Conservation (phyloP, 2,329 filamentous ascomycete species). For the Bisporella sp. region DNA sequence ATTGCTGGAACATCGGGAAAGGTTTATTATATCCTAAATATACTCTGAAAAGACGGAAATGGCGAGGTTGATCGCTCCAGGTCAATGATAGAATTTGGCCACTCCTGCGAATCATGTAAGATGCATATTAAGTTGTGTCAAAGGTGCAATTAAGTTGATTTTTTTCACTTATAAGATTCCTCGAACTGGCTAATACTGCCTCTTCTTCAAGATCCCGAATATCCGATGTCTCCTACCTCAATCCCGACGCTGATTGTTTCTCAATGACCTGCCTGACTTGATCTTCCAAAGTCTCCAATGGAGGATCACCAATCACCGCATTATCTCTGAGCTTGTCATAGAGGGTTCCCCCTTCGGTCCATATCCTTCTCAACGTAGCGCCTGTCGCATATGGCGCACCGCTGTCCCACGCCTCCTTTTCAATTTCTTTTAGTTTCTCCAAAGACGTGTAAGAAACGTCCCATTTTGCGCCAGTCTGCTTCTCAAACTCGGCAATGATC, state of each 20-base stretch:
- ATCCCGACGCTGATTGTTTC: background rate
- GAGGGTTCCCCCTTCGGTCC: conserved; percentile 65
- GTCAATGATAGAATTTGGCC: no score
- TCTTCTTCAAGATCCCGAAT: no score
- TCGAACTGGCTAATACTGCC: no score
- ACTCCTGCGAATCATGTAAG: no score
- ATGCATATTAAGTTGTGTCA: no score
- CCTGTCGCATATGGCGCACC: conserved; percentile 43
- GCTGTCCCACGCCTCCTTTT: conserved; percentile 51
- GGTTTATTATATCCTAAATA: no score
- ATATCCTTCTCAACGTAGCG: conserved; percentile 61
- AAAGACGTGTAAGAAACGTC: conserved; percentile 21
- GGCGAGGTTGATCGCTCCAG: no score
- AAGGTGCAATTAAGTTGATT: no score
- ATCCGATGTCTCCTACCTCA: no score
- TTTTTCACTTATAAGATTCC: no score
- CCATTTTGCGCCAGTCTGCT: conserved; percentile 29
- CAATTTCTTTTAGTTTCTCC: conserved; percentile 43
- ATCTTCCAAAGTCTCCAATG: conserved; percentile 45
- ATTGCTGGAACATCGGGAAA: no score
- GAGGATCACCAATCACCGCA: conserved; percentile 44
- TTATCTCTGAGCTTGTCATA: conserved; percentile 62
- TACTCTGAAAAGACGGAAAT: no score
- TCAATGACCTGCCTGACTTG: background rate
- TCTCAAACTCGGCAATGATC: conserved; percentile 28